Evolutionary conservation across 2,329 filamentous ascomycete genomes (phyloP).

Genomic region (Fusarium udum): DNA sequence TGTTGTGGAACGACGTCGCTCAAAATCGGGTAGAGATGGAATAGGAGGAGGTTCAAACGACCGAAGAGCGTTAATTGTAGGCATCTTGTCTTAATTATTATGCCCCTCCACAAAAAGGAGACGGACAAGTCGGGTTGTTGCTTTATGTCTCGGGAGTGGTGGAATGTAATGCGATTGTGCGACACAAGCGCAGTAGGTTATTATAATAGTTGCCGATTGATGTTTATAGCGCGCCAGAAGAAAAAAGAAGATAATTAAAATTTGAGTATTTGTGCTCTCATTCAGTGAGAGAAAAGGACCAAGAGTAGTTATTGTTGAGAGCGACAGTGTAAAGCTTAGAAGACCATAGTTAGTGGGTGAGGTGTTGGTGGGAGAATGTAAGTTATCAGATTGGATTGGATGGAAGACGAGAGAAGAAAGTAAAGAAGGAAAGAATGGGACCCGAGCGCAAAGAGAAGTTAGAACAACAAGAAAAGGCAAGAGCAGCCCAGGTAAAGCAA

Average conservation of each 20-base stretch:
- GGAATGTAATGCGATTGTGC: conserved; percentile 6
- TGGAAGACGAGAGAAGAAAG: conserved; percentile 9
- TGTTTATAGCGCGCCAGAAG: background rate
- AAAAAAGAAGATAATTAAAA: background rate
- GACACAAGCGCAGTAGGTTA: background rate
- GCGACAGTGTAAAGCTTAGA: conserved; percentile 12
- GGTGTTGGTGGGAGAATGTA: background rate
- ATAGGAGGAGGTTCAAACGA: conserved; percentile 40
- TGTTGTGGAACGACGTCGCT: conserved; percentile 39
- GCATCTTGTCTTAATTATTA: conserved; percentile 26
- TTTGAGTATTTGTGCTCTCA: background rate
- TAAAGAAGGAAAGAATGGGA: conserved; percentile 31
- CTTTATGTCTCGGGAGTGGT: conserved; percentile 8
- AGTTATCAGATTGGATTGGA: conserved; percentile 8
- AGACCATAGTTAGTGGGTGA: background rate
- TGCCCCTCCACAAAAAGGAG: background rate
- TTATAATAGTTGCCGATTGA: background rate
- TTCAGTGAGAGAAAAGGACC: background rate
- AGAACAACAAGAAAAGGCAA: background rate
- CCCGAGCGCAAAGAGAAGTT: background rate
- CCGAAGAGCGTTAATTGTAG: conserved; percentile 39
- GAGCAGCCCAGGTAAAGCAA: background rate
- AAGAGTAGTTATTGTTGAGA: background rate
- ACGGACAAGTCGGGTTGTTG: background rate
- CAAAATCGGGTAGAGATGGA: conserved; percentile 40